Percentiles rank a stretch among this genome's conserved stretches.
These are phyloP conservation scores for Fusarium nisikadoi DNA, from an alignment of 2,329 filamentous ascomycete species.

Conservation along the genomic window DNA sequence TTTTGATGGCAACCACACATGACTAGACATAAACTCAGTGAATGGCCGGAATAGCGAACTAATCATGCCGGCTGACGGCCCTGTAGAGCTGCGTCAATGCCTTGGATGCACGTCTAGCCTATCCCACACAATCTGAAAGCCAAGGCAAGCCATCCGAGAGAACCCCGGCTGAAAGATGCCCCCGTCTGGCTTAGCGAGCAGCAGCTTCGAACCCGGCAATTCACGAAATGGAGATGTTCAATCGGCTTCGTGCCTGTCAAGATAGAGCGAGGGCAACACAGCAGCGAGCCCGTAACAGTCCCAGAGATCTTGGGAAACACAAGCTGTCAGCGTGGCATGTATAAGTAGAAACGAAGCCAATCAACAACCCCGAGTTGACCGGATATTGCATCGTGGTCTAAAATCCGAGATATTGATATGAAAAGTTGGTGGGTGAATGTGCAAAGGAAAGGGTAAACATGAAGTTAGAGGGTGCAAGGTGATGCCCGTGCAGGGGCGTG, in stretches of 20 bases:
- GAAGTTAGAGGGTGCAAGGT: conserved; percentile 30
- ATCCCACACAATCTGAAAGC: conserved; percentile 36
- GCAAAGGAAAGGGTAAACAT: conserved; percentile 6
- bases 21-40: conserved; percentile 15
- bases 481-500: conserved; percentile 17
- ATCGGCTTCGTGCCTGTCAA: conserved; percentile 17
- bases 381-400: conserved; percentile 30
- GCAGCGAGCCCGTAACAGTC: conserved; percentile 7
- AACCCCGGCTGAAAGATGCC: conserved; percentile 29
- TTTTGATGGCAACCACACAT: conserved; percentile 9
- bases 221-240: background rate
- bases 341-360: conserved; percentile 35
- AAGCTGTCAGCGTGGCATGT: conserved; percentile 21
- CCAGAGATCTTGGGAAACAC: conserved; percentile 15
- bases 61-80: conserved; percentile 37
- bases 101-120: conserved; percentile 48
- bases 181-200: conserved; percentile 26
- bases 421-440: conserved; percentile 20
- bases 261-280: conserved; percentile 16
- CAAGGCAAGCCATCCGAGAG: conserved; percentile 38
- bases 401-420: conserved; percentile 2
- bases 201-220: background rate
- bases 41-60: conserved; percentile 24
- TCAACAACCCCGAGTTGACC: conserved; percentile 42
- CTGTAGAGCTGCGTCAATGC: conserved; percentile 55